Base-by-base conservation (phyloP, 345 rosid genomes). In the Cochlearia excelsa region DNA sequence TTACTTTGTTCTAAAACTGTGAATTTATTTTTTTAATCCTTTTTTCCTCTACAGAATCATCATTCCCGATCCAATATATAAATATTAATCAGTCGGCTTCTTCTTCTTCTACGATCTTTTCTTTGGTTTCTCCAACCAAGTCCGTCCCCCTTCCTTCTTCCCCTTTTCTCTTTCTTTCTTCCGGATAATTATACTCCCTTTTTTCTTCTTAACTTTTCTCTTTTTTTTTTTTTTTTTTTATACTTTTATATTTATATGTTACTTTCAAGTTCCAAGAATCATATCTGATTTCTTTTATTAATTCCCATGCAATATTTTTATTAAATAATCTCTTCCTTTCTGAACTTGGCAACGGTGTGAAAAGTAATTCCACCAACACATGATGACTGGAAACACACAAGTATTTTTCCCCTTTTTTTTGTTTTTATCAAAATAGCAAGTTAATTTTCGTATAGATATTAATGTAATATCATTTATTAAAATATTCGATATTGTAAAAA, bases 121-220 rank as follows among this genome's bases (percentile, higher is more conserved):
- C 51, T 54, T 69, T 61, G 50, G 63, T 41, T 55, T 48, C 62
- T 70, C 69, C 54, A 44, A 56, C 63, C 59, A 59, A 70, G 54
- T 16, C 23, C 23, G 23, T 16, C 23, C 23, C 23, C 23, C 58
- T 64, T 62, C 63, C 69, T 70, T 38, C 52, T 30, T 63, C 46
- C 5, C 5, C 54, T 45, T 55, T 42, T 63, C 57, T 70, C 74
- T 63, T 43, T 70, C 65, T 64, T 9, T 4, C 1, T 9, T 4
- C 1, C 23, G n/a, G 58, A 62, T 59, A 63, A 62, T 62, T 69
- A 63, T 57, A 70, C 66, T 51, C 43, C 5, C 48, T 11, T 29
- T 62, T 30, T 62, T 26, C n/a, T 45, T 41, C n/a, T 61, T 10
- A 57, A 26, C 63, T 62, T 61, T 61, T 54, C 57, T 11, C 29